Conservation (phyloP, 2,329 filamentous ascomycete species). For the Stylonectria norvegica region DNA sequence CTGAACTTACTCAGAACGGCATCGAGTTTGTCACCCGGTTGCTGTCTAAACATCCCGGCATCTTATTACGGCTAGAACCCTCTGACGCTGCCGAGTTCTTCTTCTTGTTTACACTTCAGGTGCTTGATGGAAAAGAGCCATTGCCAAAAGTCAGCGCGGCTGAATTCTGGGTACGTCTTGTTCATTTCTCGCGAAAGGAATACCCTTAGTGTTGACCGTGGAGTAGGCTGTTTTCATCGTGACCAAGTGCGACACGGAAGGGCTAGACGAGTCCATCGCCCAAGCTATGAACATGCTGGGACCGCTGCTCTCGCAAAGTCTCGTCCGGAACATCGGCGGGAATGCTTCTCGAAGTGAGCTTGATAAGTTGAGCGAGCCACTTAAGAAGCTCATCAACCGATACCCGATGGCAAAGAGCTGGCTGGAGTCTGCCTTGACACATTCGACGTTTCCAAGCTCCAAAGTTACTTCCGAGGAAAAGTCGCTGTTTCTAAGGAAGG, state of each 20-base stretch:
- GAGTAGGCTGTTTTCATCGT: conserved; percentile 51
- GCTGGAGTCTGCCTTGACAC: conserved; percentile 58
- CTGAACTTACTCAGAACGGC: conserved; percentile 69
- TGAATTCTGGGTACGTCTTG: conserved; percentile 65
- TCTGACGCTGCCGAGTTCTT: conserved; percentile 59
- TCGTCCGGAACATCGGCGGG: conserved; percentile 65
- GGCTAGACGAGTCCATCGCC: conserved; percentile 43
- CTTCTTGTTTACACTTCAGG: conserved; percentile 68
- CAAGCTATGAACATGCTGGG: conserved; percentile 58
- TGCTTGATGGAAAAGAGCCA: conserved; percentile 67
- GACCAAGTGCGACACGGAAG: conserved; percentile 41
- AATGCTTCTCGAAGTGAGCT: conserved; percentile 68
- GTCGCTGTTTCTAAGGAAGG: conserved; percentile 60
- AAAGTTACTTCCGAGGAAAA: conserved; percentile 60
- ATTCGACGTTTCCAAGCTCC: conserved; percentile 55
- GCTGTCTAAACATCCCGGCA: conserved; percentile 56
- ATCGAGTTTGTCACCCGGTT: conserved; percentile 69
- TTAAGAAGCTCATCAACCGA: conserved; percentile 63
- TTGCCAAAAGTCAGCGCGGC: conserved; percentile 71
- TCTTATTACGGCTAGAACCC: conserved; percentile 58
- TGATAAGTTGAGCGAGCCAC: conserved; percentile 65
- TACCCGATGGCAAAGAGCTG: conserved; percentile 56
- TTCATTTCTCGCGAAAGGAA: not conserved
- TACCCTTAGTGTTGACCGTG: conserved; percentile 1
- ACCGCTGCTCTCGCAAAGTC: conserved; percentile 54